Evolutionary conservation across 1,139 yeast genomes (phyloP), one percentile per base, ranked within the genome.

Genomic region (Suhomyces guaymorum): DNA sequence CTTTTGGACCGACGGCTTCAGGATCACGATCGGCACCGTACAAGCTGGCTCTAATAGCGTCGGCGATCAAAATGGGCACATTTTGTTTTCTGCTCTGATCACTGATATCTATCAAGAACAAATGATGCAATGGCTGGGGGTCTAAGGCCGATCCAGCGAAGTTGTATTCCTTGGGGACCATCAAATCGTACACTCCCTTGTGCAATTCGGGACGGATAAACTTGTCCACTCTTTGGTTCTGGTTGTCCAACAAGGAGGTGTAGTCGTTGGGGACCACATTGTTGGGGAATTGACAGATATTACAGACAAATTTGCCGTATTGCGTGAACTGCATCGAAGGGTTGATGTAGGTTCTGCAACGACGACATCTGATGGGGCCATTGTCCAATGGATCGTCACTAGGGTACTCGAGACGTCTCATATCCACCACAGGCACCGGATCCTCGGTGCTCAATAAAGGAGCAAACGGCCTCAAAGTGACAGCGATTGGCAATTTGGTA

Each of bases 271-370:
- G 88, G 7, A 85, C 80, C 5, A 69, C 66, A 51, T 83, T 85
- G 38, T 88, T 76, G 7, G 71, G 63, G 49, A 85, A 86, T 43
- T 80, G 82, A 63, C 99, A 92, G 52, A 92, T 78, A 59, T 92
- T 92, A 66, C 99, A 92, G 16, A 78, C 71, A 59, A 87, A 85
- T 42, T 66, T 70, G 28, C 81, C 78, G 26, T 81, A 82, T 33
- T 73, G 75, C 7, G 79, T 72, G 47, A 83, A 81, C 48, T 80
- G 82, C 81, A 86, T 84, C 12, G 81, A 77, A 2, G 97, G 95
- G 55, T 92, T 92, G 47, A 89, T 73, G 58, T 89, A 92, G 1
- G 96, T 76, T 40, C 97, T 76, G 61, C 99, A 92, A 40, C 98
- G 80, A 46, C 79, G 76, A 61, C 98, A 92, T 50, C 99, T 75